Evolutionary conservation across 1,284 basidiomycete species (phyloP).

Genomic region (Fomitopsis schrenkii): DNA sequence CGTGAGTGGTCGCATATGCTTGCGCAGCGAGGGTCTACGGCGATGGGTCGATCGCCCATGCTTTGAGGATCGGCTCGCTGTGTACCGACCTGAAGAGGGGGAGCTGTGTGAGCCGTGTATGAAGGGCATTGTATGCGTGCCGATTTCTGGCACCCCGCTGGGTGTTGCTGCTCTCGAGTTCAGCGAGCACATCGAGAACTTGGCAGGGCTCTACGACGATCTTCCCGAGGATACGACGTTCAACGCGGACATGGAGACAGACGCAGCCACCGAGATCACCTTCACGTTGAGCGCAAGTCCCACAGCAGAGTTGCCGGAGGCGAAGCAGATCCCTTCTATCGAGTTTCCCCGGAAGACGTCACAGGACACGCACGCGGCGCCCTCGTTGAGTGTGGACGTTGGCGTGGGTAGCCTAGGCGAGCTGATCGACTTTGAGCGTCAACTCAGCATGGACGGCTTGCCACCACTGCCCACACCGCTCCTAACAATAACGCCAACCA

Average conservation of each 20-base stretch:
- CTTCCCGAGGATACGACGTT: conserved; percentile 3
- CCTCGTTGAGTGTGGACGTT: conserved; percentile 12
- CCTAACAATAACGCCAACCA: conserved; percentile 10
- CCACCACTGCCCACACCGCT: conserved; percentile 2
- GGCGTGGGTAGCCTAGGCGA: background rate
- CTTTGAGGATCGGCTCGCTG: conserved; percentile 65
- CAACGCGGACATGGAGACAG: conserved; percentile 6
- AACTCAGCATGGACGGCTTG: background rate
- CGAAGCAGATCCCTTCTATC: conserved; percentile 3
- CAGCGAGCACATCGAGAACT: conserved; percentile 56
- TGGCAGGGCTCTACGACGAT: conserved; percentile 40
- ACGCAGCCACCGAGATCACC: conserved; percentile 2
- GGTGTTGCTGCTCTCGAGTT: conserved; percentile 75
- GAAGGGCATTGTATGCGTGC: conserved; percentile 13
- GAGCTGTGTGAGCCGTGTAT: conserved; percentile 2
- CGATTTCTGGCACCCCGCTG: conserved; percentile 37
- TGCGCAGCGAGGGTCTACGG: conserved; percentile 52
- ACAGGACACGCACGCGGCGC: conserved; percentile 15
- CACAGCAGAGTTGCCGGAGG: background rate
- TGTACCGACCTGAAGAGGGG: conserved; percentile 42
- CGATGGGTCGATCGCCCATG: conserved; percentile 68
- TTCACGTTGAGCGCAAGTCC: background rate
- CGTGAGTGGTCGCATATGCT: conserved; percentile 32
- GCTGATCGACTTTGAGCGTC: background rate
- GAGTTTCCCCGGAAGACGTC: conserved; percentile 14